Evolutionary conservation across 2,329 filamentous ascomycete genomes (phyloP).

Genomic region (Penicillium sp.): DNA sequence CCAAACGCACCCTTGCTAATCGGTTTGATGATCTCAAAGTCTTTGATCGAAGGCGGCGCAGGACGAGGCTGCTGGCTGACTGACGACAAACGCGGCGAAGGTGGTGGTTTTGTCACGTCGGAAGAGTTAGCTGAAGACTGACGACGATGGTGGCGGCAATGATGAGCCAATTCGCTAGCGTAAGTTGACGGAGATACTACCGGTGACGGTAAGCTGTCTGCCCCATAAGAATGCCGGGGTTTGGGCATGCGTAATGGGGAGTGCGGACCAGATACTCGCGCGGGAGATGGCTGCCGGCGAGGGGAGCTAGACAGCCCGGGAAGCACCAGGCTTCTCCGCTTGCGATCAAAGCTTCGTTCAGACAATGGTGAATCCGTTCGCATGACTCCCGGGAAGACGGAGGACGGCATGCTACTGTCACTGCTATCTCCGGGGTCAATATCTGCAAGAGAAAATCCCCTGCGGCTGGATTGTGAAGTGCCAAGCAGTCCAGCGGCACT

Average conservation of each 20-base stretch:
- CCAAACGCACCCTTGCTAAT: conserved; percentile 99
- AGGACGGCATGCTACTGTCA: conserved; percentile 81
- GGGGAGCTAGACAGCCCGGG: conserved; percentile 73
- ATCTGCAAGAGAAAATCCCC: conserved; percentile 77
- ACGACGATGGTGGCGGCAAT: conserved; percentile 72
- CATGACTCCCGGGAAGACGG: conserved; percentile 64
- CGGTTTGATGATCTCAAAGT: conserved; percentile 98
- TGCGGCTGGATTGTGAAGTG: conserved; percentile 63
- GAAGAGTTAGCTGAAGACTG: conserved; percentile 91
- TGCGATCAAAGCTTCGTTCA: conserved; percentile 80
- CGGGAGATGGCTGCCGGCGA: conserved; percentile 85
- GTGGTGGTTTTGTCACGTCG: conserved; percentile 64
- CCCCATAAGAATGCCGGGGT: conserved; percentile 64
- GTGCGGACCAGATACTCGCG: conserved; percentile 70
- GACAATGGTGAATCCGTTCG: conserved; percentile 89
- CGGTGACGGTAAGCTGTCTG: conserved; percentile 68
- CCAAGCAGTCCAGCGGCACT: conserved; percentile 59
- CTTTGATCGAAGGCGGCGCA: conserved; percentile 93
- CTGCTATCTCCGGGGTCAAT: conserved; percentile 79
- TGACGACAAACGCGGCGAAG: conserved; percentile 78
- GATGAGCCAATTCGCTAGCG: conserved; percentile 65
- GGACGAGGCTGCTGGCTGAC: conserved; percentile 82
- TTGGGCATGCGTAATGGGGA: conserved; percentile 86
- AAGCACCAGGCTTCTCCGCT: conserved; percentile 83
- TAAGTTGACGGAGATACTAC: conserved; percentile 87